Evolutionary conservation across 2,329 filamentous ascomycete genomes (phyloP).

Genomic region (Trichoderma arundinaceum): DNA sequence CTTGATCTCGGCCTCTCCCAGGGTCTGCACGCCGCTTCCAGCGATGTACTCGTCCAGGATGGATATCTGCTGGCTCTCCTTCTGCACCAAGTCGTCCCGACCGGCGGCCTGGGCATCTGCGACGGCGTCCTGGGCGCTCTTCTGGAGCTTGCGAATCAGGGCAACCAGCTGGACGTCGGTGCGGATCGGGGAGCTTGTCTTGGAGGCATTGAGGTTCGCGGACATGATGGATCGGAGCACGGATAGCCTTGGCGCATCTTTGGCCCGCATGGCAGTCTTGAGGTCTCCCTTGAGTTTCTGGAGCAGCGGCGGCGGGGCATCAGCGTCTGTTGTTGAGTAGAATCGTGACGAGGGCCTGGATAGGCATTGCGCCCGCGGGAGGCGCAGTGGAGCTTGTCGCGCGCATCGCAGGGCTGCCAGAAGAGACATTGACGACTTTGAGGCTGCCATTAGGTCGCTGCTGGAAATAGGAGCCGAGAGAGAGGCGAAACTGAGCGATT

Average conservation of each 20-base stretch:
- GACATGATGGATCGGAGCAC: conserved; percentile 73
- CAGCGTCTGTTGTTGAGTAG: conserved; percentile 46
- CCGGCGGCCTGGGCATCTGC: conserved; percentile 68
- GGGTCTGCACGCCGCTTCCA: conserved; percentile 62
- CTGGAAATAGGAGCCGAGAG: background rate
- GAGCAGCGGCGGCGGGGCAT: conserved; percentile 54
- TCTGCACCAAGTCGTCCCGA: conserved; percentile 70
- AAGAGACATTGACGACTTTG: conserved; percentile 34
- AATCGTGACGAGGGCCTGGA: conserved; percentile 36
- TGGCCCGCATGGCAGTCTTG: conserved; percentile 69
- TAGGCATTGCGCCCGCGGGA: conserved; percentile 8
- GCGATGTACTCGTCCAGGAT: conserved; percentile 70
- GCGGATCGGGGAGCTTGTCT: conserved; percentile 70
- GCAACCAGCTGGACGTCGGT: conserved; percentile 72
- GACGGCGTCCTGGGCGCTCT: conserved; percentile 62
- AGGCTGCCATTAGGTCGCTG: conserved; percentile 19
- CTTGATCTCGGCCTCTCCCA: conserved; percentile 65
- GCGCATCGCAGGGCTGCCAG: conserved; percentile 37
- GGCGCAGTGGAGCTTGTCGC: conserved; percentile 25
- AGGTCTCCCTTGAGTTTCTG: conserved; percentile 64
- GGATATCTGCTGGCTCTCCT: conserved; percentile 69
- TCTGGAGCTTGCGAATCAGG: conserved; percentile 68
- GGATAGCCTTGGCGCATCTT: conserved; percentile 67
- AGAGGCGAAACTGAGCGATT: background rate
- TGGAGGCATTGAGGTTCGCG: conserved; percentile 75